Conservation (phyloP, 2,329 filamentous ascomycete species). For the Sporothrix curviconia region DNA sequence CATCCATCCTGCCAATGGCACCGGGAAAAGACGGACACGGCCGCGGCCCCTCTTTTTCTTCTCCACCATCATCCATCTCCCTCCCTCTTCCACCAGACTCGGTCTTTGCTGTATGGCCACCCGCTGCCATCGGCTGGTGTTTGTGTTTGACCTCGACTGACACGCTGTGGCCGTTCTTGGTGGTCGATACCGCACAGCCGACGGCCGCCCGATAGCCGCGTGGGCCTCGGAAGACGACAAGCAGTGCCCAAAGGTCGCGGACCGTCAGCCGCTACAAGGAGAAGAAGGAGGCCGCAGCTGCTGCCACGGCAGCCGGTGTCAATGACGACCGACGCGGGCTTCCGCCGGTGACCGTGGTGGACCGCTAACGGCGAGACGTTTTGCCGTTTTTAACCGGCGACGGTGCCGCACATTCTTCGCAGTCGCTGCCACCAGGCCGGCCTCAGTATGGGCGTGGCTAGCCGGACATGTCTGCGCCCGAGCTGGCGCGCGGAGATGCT, state of each 20-base stretch:
- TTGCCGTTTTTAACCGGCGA: conserved; percentile 64
- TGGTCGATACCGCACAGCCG: conserved; percentile 92
- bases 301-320: not conserved
- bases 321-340: not conserved
- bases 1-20: too few species aligned
- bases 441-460: conserved; percentile 64
- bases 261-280: conserved; percentile 22
- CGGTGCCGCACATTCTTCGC: conserved; percentile 61
- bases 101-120: conserved; percentile 40
- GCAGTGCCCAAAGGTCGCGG: conserved; percentile 36
- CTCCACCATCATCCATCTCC: too few species aligned
- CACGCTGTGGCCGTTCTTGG: conserved; percentile 99
- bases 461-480: conserved; percentile 72
- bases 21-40: too few species aligned
- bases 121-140: conserved; percentile 77
- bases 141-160: conserved; percentile 96
- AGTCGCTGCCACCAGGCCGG: conserved; percentile 45
- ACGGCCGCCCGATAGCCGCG: conserved; percentile 49
- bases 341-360: conserved; percentile 37
- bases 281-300: conserved; percentile 14
- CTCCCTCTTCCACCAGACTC: conserved; percentile 7
- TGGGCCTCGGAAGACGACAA: not conserved
- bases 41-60: too few species aligned
- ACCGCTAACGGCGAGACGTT: conserved; percentile 60
- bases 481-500: conserved; percentile 76